Base-by-base conservation (phyloP, 2,329 filamentous ascomycete genomes). In the Ilyonectria mors-panacis region DNA sequence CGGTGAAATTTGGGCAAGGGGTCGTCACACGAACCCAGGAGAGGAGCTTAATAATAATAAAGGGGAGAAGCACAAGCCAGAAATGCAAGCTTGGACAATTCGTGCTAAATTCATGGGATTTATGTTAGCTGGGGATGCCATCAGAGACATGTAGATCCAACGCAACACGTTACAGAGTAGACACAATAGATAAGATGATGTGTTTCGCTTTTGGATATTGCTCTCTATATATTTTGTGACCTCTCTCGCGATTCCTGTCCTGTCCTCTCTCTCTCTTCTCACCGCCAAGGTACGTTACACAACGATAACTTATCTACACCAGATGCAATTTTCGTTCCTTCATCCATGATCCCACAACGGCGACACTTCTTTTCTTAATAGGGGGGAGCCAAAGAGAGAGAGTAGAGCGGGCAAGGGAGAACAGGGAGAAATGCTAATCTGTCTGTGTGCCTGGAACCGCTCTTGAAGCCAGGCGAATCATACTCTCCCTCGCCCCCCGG, bases 141-240 rank as follows among this genome's bases (percentile, higher is more conserved):
- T 42, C 45, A 48, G 13, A 26, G 4, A n/a, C 23, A 15, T 17
- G 21, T 48, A 48, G 4, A 48, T n/a, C 26, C 26, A 4, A 47
- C 10, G 28, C 17, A 51, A 6, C 28, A 51, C 9, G n/a, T 15
- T 28, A 28, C 30, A 42, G 12, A 26, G 17, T 19, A 19, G 28
- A 10, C 30, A 15, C 28, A 6, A 15, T 17, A 23, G 50, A 19
- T 48, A 42, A 28, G 17, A 60, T 23, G 33, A 54, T 54, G 39
- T 21, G 21, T 33, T 61, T 37, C 45, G 45, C 58, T 66, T 66
- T 66, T 62, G 63, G 44, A 53, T 23, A 63, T 35, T 66, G 59
- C 59, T n/a, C 53, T 62, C 58, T 62, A 57, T 57, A 48, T 54
- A 47, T 65, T 65, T 64, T 58, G n/a, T 6, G 55, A 39, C 47